phyloP scores from a whole-genome alignment of 306 rosid species.

The Albizia julibrissin region DNA sequence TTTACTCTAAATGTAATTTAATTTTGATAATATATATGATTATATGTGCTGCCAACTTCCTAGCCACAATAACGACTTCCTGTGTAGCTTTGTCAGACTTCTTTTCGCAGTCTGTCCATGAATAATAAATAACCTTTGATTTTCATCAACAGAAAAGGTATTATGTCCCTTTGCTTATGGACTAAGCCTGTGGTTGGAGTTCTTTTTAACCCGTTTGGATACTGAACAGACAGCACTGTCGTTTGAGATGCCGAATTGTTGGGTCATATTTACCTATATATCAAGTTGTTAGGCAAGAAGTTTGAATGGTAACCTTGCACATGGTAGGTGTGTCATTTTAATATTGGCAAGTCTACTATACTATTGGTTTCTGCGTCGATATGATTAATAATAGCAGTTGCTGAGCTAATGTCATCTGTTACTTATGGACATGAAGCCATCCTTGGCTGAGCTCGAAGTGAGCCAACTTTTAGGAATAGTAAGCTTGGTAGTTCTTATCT shows the following conservation, averaged over 20 bases:
- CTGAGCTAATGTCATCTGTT: constrained; percentile 4
- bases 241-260: constrained; percentile 26
- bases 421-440: neutral
- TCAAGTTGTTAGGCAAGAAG: constrained; percentile 19
- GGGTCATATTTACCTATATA: constrained; percentile 1
- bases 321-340: constrained; percentile 9
- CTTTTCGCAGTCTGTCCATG: neutral
- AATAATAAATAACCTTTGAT: neutral
- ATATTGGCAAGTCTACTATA: neutral
- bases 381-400: constrained; percentile 28
- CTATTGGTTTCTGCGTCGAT: constrained; percentile 20
- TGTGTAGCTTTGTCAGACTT: constrained; percentile 3
- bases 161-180: neutral
- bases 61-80: neutral
- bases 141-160: neutral
- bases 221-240: neutral
- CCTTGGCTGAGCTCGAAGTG: constrained; percentile 9
- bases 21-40: neutral
- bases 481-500: neutral
- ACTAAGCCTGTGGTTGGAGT: neutral
- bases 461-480: neutral
- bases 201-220: constrained; percentile 1
- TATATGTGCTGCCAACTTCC: constrained; percentile 4
- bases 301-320: neutral
- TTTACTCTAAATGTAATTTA: neutral